Evolutionary conservation across 2,329 filamentous ascomycete species (phyloP).

Genomic region (Hymenoscyphus linearis): DNA sequence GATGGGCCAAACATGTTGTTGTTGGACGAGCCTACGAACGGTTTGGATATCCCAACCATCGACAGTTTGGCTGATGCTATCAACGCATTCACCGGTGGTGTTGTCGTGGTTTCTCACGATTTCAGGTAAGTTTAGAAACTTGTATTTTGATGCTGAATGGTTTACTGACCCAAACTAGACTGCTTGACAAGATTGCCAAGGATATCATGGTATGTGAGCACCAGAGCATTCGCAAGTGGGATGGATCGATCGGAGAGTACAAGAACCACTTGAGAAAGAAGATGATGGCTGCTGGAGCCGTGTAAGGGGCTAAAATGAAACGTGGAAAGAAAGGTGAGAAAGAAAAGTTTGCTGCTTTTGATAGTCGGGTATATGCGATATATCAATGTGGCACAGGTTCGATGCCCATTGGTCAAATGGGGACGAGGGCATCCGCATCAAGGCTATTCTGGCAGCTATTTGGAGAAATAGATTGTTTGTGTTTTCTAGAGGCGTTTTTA

Average conservation of each 20-base stretch:
- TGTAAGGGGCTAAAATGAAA: slow-evolving; percentile 48
- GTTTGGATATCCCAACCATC: slow-evolving; percentile 97
- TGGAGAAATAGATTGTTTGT: slow-evolving; percentile 26
- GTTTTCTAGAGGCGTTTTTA: slow-evolving; percentile 24
- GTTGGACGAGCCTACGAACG: slow-evolving; percentile 98
- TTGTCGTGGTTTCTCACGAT: slow-evolving; percentile 97
- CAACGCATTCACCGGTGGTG: slow-evolving; percentile 89
- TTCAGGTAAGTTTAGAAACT: slow-evolving; percentile 66
- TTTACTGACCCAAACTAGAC: slow-evolving; percentile 48
- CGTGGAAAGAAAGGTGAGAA: slow-evolving; percentile 2
- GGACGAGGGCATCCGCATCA: slow-evolving; percentile 15
- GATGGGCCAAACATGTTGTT: slow-evolving; percentile 96
- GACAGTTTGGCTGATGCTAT: slow-evolving; percentile 97
- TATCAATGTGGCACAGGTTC: slow-evolving; percentile 16
- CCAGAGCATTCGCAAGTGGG: slow-evolving; percentile 87
- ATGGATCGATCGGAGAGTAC: slow-evolving; percentile 86
- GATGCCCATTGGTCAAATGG: slow-evolving; percentile 13
- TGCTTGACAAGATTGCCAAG: slow-evolving; percentile 99
- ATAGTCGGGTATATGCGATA: slow-evolving; percentile 11
- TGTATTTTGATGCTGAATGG: not conserved
- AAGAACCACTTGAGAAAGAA: slow-evolving; percentile 99
- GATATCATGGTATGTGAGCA: slow-evolving; percentile 99
- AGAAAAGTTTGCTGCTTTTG: slow-evolving; percentile 22
- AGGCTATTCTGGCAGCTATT: slow-evolving; percentile 11
- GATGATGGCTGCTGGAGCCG: slow-evolving; percentile 85